Percentiles rank a stretch among this genome's conserved stretches.
Evolutionary conservation across 164 flowering plant species (phyloP).

Genomic region (Macadamia tetraphylla): DNA sequence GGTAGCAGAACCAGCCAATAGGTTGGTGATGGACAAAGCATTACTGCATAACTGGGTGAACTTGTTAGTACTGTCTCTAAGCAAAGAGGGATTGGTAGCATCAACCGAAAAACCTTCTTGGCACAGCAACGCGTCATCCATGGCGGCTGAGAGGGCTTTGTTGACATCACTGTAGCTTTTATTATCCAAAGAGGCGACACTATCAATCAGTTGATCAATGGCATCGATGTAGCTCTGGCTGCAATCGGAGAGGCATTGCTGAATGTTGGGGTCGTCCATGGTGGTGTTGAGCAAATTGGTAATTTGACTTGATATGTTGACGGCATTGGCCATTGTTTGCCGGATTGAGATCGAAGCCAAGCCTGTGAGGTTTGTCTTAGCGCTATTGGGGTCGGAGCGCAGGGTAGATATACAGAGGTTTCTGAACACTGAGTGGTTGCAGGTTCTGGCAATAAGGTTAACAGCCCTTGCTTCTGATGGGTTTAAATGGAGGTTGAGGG

Average conservation of each 20-base stretch:
- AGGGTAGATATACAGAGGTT: constrained; percentile 19
- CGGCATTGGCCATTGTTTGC: constrained; percentile 9
- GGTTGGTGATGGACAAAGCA: constrained; percentile 17
- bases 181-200: constrained; percentile 16
- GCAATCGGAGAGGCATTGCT: constrained; percentile 14
- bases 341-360: constrained; percentile 16
- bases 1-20: background rate
- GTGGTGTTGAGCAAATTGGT: background rate
- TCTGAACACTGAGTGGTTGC: constrained; percentile 3
- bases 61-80: background rate
- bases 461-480: background rate
- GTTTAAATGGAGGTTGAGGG: background rate
- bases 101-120: constrained; percentile 14
- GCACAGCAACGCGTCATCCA: constrained; percentile 19
- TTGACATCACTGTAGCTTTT: constrained; percentile 11
- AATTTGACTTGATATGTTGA: background rate
- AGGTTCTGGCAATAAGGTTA: constrained; percentile 10
- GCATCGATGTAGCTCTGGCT: constrained; percentile 19
- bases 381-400: constrained; percentile 12
- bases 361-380: constrained; percentile 11
- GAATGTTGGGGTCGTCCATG: background rate
- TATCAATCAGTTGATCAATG: constrained; percentile 17
- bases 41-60: constrained; percentile 19
- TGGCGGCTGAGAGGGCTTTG: constrained; percentile 20
- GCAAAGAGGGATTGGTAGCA: background rate